phyloP scores from a whole-genome alignment of 1,139 yeast genomes.

The Geotrichum restrictum region DNA sequence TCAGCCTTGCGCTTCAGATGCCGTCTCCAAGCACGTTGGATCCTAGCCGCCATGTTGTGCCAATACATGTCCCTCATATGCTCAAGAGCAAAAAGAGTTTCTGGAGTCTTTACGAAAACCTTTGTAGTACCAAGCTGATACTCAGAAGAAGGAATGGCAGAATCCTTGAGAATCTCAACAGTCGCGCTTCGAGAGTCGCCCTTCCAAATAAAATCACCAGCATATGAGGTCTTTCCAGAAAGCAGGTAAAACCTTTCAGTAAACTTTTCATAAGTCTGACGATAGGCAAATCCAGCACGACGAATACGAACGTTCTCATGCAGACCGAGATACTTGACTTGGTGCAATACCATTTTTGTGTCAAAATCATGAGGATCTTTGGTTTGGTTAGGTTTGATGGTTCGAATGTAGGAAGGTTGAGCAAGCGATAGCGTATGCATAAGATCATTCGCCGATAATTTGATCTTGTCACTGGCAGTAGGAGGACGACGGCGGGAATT shows the following conservation, averaged over 20 bases:
- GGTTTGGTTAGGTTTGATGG: conserved; percentile 95
- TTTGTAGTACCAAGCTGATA: conserved; percentile 93
- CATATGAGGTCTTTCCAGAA: conserved; percentile 88
- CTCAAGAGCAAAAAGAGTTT: conserved; percentile 90
- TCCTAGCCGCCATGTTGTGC: conserved; percentile 97
- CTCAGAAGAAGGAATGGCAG: conserved; percentile 75
- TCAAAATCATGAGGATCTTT: conserved; percentile 89
- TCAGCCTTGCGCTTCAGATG: conserved; percentile 69
- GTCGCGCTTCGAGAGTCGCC: conserved; percentile 87
- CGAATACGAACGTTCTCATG: conserved; percentile 96
- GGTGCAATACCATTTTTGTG: conserved; percentile 85
- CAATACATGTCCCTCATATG: conserved; percentile 96
- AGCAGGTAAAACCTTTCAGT: conserved; percentile 92
- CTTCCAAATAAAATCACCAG: conserved; percentile 94
- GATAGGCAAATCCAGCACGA: conserved; percentile 97
- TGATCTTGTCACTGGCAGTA: conserved; percentile 96
- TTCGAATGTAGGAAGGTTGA: conserved; percentile 93
- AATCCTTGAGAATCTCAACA: conserved; percentile 67
- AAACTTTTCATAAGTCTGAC: conserved; percentile 94
- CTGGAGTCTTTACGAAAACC: conserved; percentile 95
- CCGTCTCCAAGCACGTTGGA: conserved; percentile 95
- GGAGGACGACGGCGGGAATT: conserved; percentile 72
- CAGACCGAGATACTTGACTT: conserved; percentile 90
- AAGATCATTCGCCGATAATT: conserved; percentile 81
- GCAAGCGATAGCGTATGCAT: conserved; percentile 87